Percentiles rank a stretch among this genome's conserved stretches.
Conservation (phyloP, 2,329 filamentous ascomycete species). For the Botrytis byssoidea region DNA sequence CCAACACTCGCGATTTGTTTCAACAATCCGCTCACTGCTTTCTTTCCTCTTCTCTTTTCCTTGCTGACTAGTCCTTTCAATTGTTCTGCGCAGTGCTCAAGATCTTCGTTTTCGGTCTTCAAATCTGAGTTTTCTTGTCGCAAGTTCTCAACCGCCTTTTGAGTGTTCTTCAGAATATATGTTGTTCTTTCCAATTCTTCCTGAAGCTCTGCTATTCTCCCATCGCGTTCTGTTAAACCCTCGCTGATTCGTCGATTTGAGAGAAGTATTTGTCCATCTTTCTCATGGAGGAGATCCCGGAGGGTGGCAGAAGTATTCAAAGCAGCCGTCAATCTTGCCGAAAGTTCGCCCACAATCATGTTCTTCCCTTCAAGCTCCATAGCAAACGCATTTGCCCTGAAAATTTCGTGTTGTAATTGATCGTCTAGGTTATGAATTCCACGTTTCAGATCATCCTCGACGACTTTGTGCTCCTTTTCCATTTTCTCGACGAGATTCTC, state of each 20-base stretch:
- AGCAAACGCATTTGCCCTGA: constrained; percentile 35
- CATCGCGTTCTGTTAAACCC: constrained; percentile 52
- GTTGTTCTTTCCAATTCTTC: constrained; percentile 50
- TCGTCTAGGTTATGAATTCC: constrained; percentile 32
- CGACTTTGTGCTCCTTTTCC: constrained; percentile 41
- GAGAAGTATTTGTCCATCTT: constrained; percentile 19
- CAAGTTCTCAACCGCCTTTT: constrained; percentile 12
- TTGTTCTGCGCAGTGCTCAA: constrained; percentile 29
- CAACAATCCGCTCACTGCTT: constrained; percentile 51
- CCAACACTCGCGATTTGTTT: constrained; percentile 51
- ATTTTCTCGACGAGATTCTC: constrained; percentile 51
- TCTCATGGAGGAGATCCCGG: constrained; percentile 36
- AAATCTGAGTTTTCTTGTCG: constrained; percentile 9
- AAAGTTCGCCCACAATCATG: constrained; percentile 44
- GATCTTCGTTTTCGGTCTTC: constrained; percentile 30
- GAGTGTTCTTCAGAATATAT: constrained; percentile 39
- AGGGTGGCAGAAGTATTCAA: constrained; percentile 44
- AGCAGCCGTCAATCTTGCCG: constrained; percentile 46
- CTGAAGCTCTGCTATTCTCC: constrained; percentile 49
- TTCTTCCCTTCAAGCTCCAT: constrained; percentile 42
- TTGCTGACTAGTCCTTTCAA: constrained; percentile 44
- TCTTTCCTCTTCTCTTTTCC: constrained; percentile 49
- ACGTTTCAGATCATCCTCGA: constrained; percentile 24
- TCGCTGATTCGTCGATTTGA: constrained; percentile 42
- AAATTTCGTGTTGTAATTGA: constrained; percentile 40